phyloP scores from a whole-genome alignment of 2,329 filamentous ascomycete genomes.

The Volutella citrinella region DNA sequence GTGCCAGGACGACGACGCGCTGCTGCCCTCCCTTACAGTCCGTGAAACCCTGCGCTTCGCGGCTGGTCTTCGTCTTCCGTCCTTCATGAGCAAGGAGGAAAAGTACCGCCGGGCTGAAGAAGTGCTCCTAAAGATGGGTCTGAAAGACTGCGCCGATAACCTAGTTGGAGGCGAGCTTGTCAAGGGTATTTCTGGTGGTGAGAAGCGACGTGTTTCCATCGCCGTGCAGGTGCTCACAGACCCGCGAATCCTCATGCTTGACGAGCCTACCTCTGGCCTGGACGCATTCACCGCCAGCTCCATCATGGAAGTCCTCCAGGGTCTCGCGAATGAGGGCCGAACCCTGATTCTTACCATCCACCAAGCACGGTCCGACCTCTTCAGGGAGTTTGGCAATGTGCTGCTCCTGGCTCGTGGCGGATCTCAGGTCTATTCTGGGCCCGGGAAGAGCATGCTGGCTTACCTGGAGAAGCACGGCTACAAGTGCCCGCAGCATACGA shows the following conservation, averaged over 20 bases:
- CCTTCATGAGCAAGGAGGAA: conserved; percentile 66
- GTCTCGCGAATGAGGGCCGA: conserved; percentile 68
- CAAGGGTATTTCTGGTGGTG: conserved; percentile 77
- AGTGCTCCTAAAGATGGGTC: conserved; percentile 69
- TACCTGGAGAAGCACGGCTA: conserved; percentile 62
- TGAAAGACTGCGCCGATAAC: conserved; percentile 76
- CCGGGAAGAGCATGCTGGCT: conserved; percentile 59
- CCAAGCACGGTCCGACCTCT: conserved; percentile 71
- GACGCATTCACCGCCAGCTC: conserved; percentile 77
- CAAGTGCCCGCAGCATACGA: conserved; percentile 65
- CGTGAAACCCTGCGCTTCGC: conserved; percentile 71
- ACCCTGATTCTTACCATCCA: conserved; percentile 77
- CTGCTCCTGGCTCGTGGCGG: conserved; percentile 70
- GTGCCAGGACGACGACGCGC: conserved; percentile 73
- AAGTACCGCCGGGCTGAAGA: conserved; percentile 68
- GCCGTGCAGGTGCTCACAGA: conserved; percentile 76
- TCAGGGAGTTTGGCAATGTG: conserved; percentile 68
- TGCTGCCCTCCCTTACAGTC: conserved; percentile 72
- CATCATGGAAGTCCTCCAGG: conserved; percentile 70
- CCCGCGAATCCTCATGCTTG: conserved; percentile 68
- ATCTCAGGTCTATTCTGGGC: conserved; percentile 64
- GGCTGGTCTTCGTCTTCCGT: conserved; percentile 67
- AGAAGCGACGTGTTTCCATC: conserved; percentile 75
- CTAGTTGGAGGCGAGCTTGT: conserved; percentile 68
- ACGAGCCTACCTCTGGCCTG: conserved; percentile 73